A percentile compares a stretch with the other conserved stretches of the same genome.
phyloP scores from a whole-genome alignment of 148 eudicot genomes.

The Chenopodium suecicum region DNA sequence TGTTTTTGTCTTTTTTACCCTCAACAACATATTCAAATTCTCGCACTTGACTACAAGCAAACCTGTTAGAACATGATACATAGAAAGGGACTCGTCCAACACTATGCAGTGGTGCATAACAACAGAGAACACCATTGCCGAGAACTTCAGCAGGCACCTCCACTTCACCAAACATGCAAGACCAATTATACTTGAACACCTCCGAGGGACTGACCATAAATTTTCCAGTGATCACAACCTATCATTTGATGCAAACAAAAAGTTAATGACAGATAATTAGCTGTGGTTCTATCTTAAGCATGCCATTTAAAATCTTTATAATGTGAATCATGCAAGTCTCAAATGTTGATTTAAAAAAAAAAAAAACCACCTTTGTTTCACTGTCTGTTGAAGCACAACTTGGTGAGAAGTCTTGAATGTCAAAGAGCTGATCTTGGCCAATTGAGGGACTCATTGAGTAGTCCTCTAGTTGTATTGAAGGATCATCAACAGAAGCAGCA shows the following conservation, averaged over 20 bases:
- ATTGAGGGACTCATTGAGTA: constrained; percentile 59
- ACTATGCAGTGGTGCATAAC: constrained; percentile 73
- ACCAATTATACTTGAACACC: constrained; percentile 57
- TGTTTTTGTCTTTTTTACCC: constrained; percentile 37
- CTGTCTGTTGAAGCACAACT: constrained; percentile 45
- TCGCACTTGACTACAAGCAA: constrained; percentile 97
- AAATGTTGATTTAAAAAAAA: neutral
- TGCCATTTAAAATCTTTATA: neutral
- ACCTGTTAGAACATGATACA: constrained; percentile 87
- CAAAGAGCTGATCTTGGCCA: constrained; percentile 70
- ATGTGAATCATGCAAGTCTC: neutral
- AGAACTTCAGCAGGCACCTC: constrained; percentile 87
- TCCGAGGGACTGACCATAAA: constrained; percentile 70
- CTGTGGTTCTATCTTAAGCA: neutral
- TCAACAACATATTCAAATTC: constrained; percentile 71
- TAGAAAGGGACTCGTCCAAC: constrained; percentile 86
- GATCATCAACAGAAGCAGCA: constrained; percentile 44
- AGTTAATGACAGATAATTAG: neutral
- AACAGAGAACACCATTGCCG: constrained; percentile 66
- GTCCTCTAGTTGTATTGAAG: constrained; percentile 41
- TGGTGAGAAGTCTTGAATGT: constrained; percentile 60
- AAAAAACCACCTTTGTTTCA: constrained; percentile 49
- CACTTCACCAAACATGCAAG: constrained; percentile 97
- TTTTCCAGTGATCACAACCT: constrained; percentile 79
- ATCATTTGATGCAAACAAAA: constrained; percentile 23